Evolutionary conservation across 2,329 filamentous ascomycete genomes (phyloP), one percentile per base, ranked within the genome.

Genomic region (Trichoderma semiorbis): DNA sequence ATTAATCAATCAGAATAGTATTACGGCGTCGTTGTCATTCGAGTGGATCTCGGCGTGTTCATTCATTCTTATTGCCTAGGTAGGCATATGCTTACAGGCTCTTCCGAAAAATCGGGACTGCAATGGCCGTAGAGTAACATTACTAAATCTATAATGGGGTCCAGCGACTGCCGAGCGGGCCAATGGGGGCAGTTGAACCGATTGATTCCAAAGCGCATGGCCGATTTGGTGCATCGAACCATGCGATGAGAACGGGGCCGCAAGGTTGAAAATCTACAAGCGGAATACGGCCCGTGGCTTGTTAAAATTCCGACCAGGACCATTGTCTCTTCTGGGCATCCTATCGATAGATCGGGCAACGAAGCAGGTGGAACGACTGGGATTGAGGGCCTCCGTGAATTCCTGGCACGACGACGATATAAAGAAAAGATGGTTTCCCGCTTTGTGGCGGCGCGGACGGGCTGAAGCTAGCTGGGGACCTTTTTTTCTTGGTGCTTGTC

Each of bases 171-270:
- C 24, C 26, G 55, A 18, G 14, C 32, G 24, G 50, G 64, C 47
- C 64, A 67, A 67, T 57, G 21, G 14, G 14, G 18, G 32, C 24
- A 7, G 10, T n/a, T 26, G 2, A 24, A 6, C 21, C 6, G 47
- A 39, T 67, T 67, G 64, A 67, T 67, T 67, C 64, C 64, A 67
- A 67, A 67, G 64, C n/a, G 39, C 24, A 18, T 24, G 21, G 30
- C 64, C 30, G 32, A 55, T 28, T 64, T 55, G 50, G 32, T 12
- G 50, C 21, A 67, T 39, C 64, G 32, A 53, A 32, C n/a, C 21
- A 28, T 14, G 12, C 21, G 34, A 69, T 47, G 55, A 61, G 34
- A 21, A 69, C 8, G 47, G 47, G 21, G 21, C 63, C 63, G 10
- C 28, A 26, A 32, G 12, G 47, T 66, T 18, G 50, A 50, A 6